phyloP scores from a whole-genome alignment of 208 protist species.

The Trypanosoma platydactyli region DNA sequence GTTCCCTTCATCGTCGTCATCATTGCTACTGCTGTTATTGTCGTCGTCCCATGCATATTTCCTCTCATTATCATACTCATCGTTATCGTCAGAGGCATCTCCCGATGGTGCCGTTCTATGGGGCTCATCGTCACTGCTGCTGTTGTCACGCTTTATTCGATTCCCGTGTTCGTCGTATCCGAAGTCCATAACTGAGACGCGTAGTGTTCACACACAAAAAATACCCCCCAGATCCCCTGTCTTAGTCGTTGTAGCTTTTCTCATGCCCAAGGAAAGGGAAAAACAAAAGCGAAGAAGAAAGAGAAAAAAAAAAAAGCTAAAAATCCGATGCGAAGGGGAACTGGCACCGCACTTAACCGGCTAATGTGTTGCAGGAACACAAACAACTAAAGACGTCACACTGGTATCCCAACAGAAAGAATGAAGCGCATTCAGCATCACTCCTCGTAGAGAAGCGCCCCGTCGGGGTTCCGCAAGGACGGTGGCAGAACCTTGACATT shows the following conservation, averaged over 20 bases:
- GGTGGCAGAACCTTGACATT: conserved; percentile 39
- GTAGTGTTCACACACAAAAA: background rate
- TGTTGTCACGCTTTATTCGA: conserved; percentile 30
- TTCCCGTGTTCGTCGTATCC: conserved; percentile 77
- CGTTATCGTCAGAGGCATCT: conserved; percentile 7
- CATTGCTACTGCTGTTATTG: background rate
- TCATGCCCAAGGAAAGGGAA: background rate
- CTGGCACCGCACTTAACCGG: background rate
- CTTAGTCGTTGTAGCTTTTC: conserved; percentile 5
- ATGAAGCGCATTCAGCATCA: background rate
- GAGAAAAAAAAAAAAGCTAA: conserved; percentile 24
- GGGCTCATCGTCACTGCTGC: conserved; percentile 15
- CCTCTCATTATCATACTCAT: background rate
- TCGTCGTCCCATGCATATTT: background rate
- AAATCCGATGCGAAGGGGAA: background rate
- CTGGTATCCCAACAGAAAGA: background rate
- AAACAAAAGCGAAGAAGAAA: conserved; percentile 10
- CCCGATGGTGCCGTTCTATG: background rate
- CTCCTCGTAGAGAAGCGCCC: conserved; percentile 27
- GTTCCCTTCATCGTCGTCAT: conserved; percentile 2
- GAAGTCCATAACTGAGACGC: conserved; percentile 56
- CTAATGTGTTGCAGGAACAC: background rate
- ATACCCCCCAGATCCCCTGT: background rate
- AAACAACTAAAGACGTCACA: too few relatives aligned
- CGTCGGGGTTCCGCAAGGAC: conserved; percentile 50